phyloP scores from a whole-genome alignment of 208 protist genomes.

The Lotmaria passim region DNA sequence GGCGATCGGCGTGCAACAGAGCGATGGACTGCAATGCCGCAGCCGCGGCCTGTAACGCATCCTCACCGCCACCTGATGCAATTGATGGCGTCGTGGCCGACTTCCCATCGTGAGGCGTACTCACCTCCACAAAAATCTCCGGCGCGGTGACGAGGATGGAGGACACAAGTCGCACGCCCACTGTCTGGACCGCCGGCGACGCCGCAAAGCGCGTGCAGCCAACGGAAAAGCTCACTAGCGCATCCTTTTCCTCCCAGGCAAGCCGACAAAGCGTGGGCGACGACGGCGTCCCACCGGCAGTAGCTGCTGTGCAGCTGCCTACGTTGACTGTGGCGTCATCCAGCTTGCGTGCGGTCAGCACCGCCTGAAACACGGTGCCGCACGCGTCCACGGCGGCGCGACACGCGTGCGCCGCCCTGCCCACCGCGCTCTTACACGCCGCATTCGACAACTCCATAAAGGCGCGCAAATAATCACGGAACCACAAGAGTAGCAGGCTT shows the following conservation, averaged over 20 bases:
- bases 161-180: constrained; percentile 76
- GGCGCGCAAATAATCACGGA: constrained; percentile 36
- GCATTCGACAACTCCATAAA: constrained; percentile 72
- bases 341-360: constrained; percentile 41
- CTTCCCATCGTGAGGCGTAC: not conserved
- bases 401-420: constrained; percentile 23
- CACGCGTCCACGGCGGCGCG: constrained; percentile 58
- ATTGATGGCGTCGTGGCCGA: no score
- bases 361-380: constrained; percentile 58
- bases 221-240: constrained; percentile 66
- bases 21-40: constrained; percentile 50
- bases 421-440: constrained; percentile 25
- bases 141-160: constrained; percentile 64
- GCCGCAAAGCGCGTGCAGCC: constrained; percentile 60
- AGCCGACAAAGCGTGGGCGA: constrained; percentile 32
- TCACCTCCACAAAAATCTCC: constrained; percentile 47
- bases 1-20: constrained; percentile 52
- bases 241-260: constrained; percentile 39
- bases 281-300: not conserved
- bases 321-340: not conserved
- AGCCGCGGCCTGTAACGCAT: constrained; percentile 27
- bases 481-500: constrained; percentile 41
- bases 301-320: no score
- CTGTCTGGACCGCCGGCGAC: constrained; percentile 55
- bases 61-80: not conserved